These are phyloP conservation scores for Colletotrichum ledebouriae DNA, from an alignment of 2,329 filamentous ascomycete genomes.

Conservation along the genomic window DNA sequence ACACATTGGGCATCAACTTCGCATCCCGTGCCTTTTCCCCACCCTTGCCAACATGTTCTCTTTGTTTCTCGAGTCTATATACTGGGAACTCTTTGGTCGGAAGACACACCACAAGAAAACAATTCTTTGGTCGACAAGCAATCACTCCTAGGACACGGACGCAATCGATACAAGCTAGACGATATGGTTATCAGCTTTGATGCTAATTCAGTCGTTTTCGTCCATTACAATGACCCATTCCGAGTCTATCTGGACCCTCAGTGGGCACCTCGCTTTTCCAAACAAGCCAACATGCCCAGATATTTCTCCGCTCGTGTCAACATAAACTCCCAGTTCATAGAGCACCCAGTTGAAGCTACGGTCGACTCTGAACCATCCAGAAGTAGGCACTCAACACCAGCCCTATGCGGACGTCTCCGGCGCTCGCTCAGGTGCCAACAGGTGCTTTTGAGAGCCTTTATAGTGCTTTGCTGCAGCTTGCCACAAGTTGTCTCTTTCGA, in stretches of 20 bases:
- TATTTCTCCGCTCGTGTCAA: background rate
- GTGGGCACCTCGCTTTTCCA: background rate
- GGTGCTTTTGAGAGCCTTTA: background rate
- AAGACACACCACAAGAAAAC: background rate
- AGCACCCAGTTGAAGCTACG: background rate
- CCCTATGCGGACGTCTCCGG: conserved; percentile 7
- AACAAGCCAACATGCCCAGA: background rate
- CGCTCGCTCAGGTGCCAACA: conserved; percentile 15
- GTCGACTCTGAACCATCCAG: conserved; percentile 3
- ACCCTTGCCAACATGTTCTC: background rate
- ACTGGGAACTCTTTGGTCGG: background rate
- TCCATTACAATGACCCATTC: conserved; percentile 2
- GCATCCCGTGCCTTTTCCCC: background rate
- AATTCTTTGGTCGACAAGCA: conserved; percentile 35
- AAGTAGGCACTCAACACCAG: background rate
- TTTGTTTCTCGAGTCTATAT: conserved; percentile 2
- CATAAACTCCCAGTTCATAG: background rate
- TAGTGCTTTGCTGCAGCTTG: conserved; percentile 28
- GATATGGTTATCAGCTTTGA: conserved; percentile 3
- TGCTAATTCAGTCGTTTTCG: background rate
- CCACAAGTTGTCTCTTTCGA: conserved; percentile 36
- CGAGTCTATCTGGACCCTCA: background rate
- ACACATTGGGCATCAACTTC: background rate
- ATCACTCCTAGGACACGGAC: background rate
- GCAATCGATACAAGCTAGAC: conserved; percentile 18